Conservation (phyloP, 2,329 filamentous ascomycete genomes). For the Dichotomopilus funicola region DNA sequence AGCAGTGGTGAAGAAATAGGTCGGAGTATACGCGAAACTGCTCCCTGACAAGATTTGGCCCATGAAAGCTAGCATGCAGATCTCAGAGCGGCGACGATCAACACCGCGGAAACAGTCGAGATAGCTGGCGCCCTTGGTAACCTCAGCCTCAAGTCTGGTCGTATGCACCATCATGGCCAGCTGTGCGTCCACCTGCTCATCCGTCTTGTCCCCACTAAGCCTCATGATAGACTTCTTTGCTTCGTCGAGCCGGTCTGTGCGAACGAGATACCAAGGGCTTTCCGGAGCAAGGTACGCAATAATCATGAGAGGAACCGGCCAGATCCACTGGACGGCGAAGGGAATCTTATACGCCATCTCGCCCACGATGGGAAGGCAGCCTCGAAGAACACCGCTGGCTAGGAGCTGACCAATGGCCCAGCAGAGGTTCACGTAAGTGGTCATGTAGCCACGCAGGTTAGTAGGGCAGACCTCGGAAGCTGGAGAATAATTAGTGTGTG, state of each 20-base stretch:
- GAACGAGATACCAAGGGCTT: conserved; percentile 34
- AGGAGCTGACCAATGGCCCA: conserved; percentile 6
- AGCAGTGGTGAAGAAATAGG: conserved; percentile 42
- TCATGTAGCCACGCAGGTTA: conserved; percentile 30
- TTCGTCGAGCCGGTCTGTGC: conserved; percentile 27
- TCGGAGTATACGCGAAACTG: conserved; percentile 34
- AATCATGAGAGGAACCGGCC: conserved; percentile 31
- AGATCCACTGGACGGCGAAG: conserved; percentile 34
- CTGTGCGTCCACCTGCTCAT: conserved; percentile 27
- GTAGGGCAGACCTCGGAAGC: conserved; percentile 39
- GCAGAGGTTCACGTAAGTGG: conserved; percentile 3
- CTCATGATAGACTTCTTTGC: conserved; percentile 22
- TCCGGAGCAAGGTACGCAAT: conserved; percentile 33
- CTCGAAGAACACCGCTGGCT: conserved; percentile 31
- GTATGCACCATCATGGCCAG: conserved; percentile 40
- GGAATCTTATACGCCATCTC: conserved; percentile 30
- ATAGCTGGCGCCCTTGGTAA: conserved; percentile 35
- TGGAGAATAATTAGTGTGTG: not conserved
- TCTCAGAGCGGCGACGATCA: conserved; percentile 41
- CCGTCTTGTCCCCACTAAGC: conserved; percentile 27
- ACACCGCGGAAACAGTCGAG: conserved; percentile 43
- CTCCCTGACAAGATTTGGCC: conserved; percentile 37
- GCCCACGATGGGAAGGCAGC: conserved; percentile 28
- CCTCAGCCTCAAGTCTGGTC: conserved; percentile 39
- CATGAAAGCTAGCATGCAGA: conserved; percentile 36